A percentile compares a stretch with the other conserved stretches of the same genome.
Evolutionary conservation across 1,139 yeast species (phyloP).

Genomic region (Taphrina pruni): DNA sequence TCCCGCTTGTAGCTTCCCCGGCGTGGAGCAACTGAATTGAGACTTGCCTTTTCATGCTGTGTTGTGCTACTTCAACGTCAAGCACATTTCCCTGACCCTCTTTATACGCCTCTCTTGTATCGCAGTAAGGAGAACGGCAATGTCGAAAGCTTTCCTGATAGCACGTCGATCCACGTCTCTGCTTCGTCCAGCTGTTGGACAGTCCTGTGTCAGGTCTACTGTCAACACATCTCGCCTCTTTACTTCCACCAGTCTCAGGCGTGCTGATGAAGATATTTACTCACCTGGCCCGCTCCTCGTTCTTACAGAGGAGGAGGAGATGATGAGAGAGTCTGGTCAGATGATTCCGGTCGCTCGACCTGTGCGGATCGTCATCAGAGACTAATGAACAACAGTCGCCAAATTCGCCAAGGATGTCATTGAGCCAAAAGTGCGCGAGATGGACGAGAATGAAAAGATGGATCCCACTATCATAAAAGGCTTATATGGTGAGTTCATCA

Average conservation of each 20-base stretch:
- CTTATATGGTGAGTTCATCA: constrained; percentile 50
- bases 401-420: constrained; percentile 55
- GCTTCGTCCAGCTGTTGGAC: neutral
- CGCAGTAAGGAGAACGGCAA: neutral
- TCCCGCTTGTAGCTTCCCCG: too few species aligned
- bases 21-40: too few species aligned
- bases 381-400: constrained; percentile 49
- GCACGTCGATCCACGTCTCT: neutral
- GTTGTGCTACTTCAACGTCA: too few species aligned
- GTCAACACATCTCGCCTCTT: constrained; percentile 2
- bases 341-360: too few species aligned
- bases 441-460: constrained; percentile 57
- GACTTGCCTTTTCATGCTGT: too few species aligned
- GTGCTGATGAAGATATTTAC: constrained; percentile 25
- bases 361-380: too few species aligned
- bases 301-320: constrained; percentile 41
- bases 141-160: constrained; percentile 11
- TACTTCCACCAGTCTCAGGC: constrained; percentile 16
- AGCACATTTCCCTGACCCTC: too few species aligned
- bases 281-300: constrained; percentile 35
- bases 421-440: constrained; percentile 54
- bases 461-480: constrained; percentile 52
- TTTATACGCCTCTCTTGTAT: neutral
- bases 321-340: constrained; percentile 47
- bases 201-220: constrained; percentile 9